Evolutionary conservation across 495 filamentous ascomycete genomes (phyloP), one percentile per base, ranked within the genome.

Genomic region (Sphaerosporella brunnea): DNA sequence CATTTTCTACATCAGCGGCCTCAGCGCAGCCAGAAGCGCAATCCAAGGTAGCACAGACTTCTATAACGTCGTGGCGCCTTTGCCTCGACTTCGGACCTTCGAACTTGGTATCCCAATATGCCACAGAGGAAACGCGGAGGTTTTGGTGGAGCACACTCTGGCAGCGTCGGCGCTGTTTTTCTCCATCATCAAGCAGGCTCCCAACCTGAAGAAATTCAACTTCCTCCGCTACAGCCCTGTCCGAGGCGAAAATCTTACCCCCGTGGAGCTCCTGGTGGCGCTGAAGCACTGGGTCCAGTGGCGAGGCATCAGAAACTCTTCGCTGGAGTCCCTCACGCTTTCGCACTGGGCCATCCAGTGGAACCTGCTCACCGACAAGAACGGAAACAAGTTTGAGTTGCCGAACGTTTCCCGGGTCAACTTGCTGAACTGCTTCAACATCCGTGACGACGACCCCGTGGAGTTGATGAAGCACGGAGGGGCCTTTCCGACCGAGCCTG

Each of bases 391-490:
- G 37, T 40, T 40, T 19, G 10, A 13, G 1, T 9, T 20, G 18
- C 37, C 37, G 1, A 40, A 40, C 20, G 10, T 40, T 2, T 10
- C 10, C 15, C 10, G 2, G 21, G n/a, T 16, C 2, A 19, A 40
- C 3, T 2, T 20, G 2, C 1, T 18, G 10, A 19, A 40, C 20
- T 40, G 37, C 20, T 10, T 40, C 37, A 40, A 40, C 20, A 15
- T 15, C 11, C n/a, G 20, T 10, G 21, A 40, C 2, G 37, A 40
- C 10, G 37, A 40, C 2, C 3, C 18, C 10, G 7, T 40, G 10
- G n/a, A 40, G n/a, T 40, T 16, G n/a, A 40, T 40, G 37, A 40
- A 18, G 37, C 20, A 15, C n/a, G 37, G 37, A 1, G 37, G 37
- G 2, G 10, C 15, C 10, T 15, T 9, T 10, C 37, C 37, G 10